Conservation (phyloP, 768 basidiomycete species). For the Sistotremastrum niveocremeum region DNA sequence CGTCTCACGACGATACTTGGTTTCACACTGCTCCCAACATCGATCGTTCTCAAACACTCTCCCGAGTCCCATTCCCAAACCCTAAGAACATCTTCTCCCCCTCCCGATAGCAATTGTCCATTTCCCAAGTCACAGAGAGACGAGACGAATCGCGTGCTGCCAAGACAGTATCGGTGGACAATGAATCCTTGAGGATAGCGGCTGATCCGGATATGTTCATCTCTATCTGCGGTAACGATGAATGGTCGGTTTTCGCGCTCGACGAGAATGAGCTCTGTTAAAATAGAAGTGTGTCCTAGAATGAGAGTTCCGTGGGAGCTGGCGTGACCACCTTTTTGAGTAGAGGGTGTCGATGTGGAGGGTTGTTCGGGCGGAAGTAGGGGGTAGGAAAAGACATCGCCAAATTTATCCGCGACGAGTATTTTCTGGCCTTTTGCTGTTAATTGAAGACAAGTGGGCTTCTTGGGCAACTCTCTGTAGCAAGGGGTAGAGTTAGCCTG, state of each 20-base stretch:
- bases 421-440: slow-evolving; percentile 49
- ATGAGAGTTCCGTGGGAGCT: slow-evolving; percentile 56
- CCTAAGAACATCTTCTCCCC: slow-evolving; percentile 68
- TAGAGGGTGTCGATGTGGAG: slow-evolving; percentile 19
- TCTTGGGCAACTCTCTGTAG: slow-evolving; percentile 69
- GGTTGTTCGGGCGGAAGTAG: slow-evolving; percentile 22
- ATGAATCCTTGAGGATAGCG: slow-evolving; percentile 78
- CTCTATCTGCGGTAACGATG: slow-evolving; percentile 84
- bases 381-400: slow-evolving; percentile 80
- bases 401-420: slow-evolving; percentile 86
- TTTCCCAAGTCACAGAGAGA: too few relatives aligned
- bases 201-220: slow-evolving; percentile 90
- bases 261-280: slow-evolving; percentile 62
- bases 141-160: slow-evolving; percentile 14
- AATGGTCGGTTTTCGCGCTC: slow-evolving; percentile 38
- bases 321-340: slow-evolving; percentile 35
- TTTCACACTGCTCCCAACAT: too few relatives aligned
- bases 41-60: neutral
- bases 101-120: slow-evolving; percentile 57
- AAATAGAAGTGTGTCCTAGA: slow-evolving; percentile 78
- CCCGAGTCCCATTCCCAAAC: slow-evolving; percentile 76
- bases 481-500: neutral
- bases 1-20: too few relatives aligned
- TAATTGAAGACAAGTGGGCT: slow-evolving; percentile 57
- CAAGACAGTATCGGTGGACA: slow-evolving; percentile 80